phyloP scores from a whole-genome alignment of 768 basidiomycete genomes.

The Paxillus ammoniavirescens region DNA sequence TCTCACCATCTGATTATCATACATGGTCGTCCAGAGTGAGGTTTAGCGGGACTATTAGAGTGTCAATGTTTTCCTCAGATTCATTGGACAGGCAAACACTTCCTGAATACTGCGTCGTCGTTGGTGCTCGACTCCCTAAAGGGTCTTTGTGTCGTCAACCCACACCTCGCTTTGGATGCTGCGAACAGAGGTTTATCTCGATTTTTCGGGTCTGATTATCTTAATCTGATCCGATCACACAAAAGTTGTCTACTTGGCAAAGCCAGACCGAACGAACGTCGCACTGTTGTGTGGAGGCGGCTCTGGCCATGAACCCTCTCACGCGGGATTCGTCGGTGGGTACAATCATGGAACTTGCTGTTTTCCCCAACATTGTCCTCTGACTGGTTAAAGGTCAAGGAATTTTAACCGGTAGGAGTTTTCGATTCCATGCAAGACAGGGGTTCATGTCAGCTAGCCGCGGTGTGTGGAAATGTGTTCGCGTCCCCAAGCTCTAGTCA shows the following conservation, averaged over 20 bases:
- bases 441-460: conserved; percentile 39
- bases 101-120: conserved; percentile 66
- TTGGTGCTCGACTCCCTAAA: conserved; percentile 78
- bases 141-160: conserved; percentile 71
- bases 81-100: conserved; percentile 58
- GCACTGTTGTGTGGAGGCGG: conserved; percentile 83
- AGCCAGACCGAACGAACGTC: conserved; percentile 63
- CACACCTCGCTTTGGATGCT: conserved; percentile 66
- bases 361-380: neutral
- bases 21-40: conserved; percentile 19
- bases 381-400: conserved; percentile 54
- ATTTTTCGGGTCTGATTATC: neutral
- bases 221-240: neutral
- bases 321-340: conserved; percentile 86
- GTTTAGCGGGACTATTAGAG: neutral
- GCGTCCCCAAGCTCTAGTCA: conserved; percentile 88
- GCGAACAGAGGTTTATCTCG: conserved; percentile 59
- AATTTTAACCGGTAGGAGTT: conserved; percentile 61
- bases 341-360: neutral
- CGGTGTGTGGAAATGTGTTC: conserved; percentile 87
- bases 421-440: neutral
- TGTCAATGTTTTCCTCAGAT: neutral
- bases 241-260: conserved; percentile 60
- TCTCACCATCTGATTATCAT: neutral
- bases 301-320: conserved; percentile 89